Percentiles rank a stretch among this genome's conserved stretches.
These are phyloP conservation scores for Trichoderma sp. DNA, from an alignment of 2,329 filamentous ascomycete genomes.

Conservation along the genomic window DNA sequence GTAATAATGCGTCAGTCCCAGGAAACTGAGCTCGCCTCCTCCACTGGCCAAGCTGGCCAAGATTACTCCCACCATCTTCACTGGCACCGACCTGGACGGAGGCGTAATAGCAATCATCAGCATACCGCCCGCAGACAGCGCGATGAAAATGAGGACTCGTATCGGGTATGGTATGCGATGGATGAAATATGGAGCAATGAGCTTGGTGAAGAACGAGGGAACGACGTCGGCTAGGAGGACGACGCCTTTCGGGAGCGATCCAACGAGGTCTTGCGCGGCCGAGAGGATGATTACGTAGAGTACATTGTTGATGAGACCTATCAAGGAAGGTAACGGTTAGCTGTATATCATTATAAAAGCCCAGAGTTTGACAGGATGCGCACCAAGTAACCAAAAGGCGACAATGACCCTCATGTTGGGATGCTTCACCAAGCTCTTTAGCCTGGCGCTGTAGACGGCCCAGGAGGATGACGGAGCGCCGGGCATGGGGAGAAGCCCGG, in stretches of 20 bases:
- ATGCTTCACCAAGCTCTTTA: slow-evolving; percentile 62
- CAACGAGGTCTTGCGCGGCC: slow-evolving; percentile 91
- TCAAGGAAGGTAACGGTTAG: slow-evolving; percentile 12
- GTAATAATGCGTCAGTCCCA: slow-evolving; percentile 91
- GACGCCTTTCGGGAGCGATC: slow-evolving; percentile 84
- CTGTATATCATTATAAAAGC: background rate
- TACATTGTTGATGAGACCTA: slow-evolving; percentile 80
- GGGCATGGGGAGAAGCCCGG: slow-evolving; percentile 52
- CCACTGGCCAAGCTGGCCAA: slow-evolving; percentile 84
- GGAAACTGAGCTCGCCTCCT: slow-evolving; percentile 84
- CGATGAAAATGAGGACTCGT: slow-evolving; percentile 72
- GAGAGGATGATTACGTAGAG: slow-evolving; percentile 97
- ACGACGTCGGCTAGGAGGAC: slow-evolving; percentile 92
- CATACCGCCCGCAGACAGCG: slow-evolving; percentile 81
- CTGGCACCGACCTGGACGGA: slow-evolving; percentile 59
- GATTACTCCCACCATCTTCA: slow-evolving; percentile 79
- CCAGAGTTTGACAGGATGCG: background rate
- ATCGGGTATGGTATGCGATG: slow-evolving; percentile 77
- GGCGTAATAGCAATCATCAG: slow-evolving; percentile 81
- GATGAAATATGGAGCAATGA: slow-evolving; percentile 91
- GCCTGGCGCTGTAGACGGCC: slow-evolving; percentile 67
- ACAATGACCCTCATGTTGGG: slow-evolving; percentile 69
- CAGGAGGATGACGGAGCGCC: slow-evolving; percentile 64
- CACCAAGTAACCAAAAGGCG: slow-evolving; percentile 95
- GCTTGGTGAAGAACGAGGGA: slow-evolving; percentile 83